phyloP scores from a whole-genome alignment of 768 basidiomycete species.

The Boletus reticulatus region DNA sequence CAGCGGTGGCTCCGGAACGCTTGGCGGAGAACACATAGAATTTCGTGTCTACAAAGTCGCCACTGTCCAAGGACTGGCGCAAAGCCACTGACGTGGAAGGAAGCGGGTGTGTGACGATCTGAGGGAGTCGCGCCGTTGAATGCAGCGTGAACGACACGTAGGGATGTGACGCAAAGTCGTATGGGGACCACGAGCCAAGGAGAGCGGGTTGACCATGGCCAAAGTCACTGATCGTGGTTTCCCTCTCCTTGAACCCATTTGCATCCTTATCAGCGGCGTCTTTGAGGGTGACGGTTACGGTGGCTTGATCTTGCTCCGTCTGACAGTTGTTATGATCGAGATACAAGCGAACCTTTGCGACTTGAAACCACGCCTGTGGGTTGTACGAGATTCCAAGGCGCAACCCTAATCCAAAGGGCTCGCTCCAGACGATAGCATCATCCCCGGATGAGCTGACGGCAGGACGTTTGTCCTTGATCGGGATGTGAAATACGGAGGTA shows the following conservation, averaged over 20 bases:
- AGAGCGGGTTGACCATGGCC: slow-evolving; percentile 24
- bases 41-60: slow-evolving; percentile 29
- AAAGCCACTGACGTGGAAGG: slow-evolving; percentile 17
- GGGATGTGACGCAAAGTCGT: slow-evolving; percentile 11
- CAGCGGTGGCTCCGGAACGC: slow-evolving; percentile 6
- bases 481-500: slow-evolving; percentile 25
- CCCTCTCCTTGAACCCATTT: slow-evolving; percentile 9
- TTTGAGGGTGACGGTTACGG: slow-evolving; percentile 10
- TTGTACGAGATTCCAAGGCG: slow-evolving; percentile 25
- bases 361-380: slow-evolving; percentile 17
- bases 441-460: slow-evolving; percentile 7
- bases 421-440: slow-evolving; percentile 19
- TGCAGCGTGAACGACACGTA: slow-evolving; percentile 22
- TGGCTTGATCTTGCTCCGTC: slow-evolving; percentile 20
- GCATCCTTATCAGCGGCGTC: background rate
- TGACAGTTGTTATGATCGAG: slow-evolving; percentile 28
- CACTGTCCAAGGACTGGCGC: slow-evolving; percentile 22
- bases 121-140: slow-evolving; percentile 16
- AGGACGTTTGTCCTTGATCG: slow-evolving; percentile 21
- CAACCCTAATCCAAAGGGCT: slow-evolving; percentile 29
- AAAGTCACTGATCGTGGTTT: slow-evolving; percentile 21
- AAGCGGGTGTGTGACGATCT: slow-evolving; percentile 11
- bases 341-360: slow-evolving; percentile 18
- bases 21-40: slow-evolving; percentile 28
- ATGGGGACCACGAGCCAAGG: slow-evolving; percentile 23